Base-by-base conservation (phyloP, 1,139 yeast genomes). In the Zygoascus meyerae region DNA sequence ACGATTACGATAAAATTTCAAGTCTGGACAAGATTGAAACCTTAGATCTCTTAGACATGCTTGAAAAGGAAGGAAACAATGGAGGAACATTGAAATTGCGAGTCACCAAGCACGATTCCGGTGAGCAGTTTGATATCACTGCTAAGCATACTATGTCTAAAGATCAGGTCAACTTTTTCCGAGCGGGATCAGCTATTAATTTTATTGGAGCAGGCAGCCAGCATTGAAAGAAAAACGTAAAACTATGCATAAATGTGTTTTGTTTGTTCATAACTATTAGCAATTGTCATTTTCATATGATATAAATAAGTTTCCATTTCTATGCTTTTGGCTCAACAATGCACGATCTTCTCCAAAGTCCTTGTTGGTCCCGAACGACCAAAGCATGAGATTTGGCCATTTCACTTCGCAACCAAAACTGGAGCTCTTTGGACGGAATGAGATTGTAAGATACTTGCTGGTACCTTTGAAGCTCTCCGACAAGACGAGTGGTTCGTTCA, bases 171-270 rank as follows among this genome's bases (percentile, higher is more conserved):
- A 95, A 86, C 55, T 92, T 92, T 71, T 92, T 90, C 78, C 89
- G 83, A 69, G 97, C 97, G 41, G 98, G 98, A 48, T 86, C 95
- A 48, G 98, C 98, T 38, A 87, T 92, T 63, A 90, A 90, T 69
- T 79, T 81, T 69, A 92, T 92, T 64, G 96, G 97, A 58, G 77
- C 82, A 37, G 34, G 26, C 45, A 48, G 44, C 26, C 4, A 21
- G 26, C 26, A 21, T 7, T 21, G 18, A 21, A 29, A 18, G 16
- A 10, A 35, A 35, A 29, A 17, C 17, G 8, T 17, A 35, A 35
- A 6, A 5, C 18, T 34, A 21, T 21, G 26, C 26, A 21, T 21
- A 21, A 21, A 21, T 21, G 26, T 21, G 26, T 21, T 21, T 21
- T 21, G 26, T 21, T 21, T 21, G 26, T 21, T 5, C 26, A 21